Evolutionary conservation across 805 yeast genomes (phyloP).

Genomic region (Saccharomycopsis fibuligera): DNA sequence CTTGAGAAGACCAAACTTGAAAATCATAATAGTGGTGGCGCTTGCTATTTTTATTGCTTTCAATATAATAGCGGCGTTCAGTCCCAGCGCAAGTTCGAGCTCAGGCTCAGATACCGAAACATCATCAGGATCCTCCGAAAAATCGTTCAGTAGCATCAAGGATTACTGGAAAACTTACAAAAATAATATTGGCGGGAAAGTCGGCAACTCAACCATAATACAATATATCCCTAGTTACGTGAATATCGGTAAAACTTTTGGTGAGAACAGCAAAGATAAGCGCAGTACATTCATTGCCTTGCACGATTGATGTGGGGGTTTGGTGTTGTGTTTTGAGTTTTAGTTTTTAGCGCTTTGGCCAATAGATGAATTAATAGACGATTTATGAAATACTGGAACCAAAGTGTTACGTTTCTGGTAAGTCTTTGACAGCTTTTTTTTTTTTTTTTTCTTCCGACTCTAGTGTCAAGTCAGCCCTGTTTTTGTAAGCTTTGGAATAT

Average conservation of each 20-base stretch:
- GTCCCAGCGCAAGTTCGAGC: background rate
- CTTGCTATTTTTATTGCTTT: background rate
- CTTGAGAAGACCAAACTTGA: background rate
- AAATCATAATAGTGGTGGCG: background rate
- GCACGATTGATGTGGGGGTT: too few species aligned
- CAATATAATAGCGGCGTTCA: background rate
- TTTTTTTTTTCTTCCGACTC: background rate
- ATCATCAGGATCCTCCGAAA: too few species aligned
- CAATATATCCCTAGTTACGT: constrained; percentile 5
- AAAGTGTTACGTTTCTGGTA: too few species aligned
- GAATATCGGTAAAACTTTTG: background rate
- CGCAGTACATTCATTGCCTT: too few species aligned
- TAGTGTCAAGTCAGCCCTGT: too few species aligned
- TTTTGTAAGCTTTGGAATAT: too few species aligned
- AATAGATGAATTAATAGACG: too few species aligned
- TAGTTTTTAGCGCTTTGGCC: too few species aligned
- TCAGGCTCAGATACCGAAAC: background rate
- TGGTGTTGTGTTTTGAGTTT: too few species aligned
- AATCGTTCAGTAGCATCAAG: background rate
- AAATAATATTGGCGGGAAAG: background rate
- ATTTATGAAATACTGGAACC: too few species aligned
- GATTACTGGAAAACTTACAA: background rate
- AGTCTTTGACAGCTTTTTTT: too few species aligned
- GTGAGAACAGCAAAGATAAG: background rate
- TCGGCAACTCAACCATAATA: background rate